Evolutionary conservation across 257 asterid species (phyloP), one percentile per base, ranked within the genome.

Genomic region (Coffea eugenioides): DNA sequence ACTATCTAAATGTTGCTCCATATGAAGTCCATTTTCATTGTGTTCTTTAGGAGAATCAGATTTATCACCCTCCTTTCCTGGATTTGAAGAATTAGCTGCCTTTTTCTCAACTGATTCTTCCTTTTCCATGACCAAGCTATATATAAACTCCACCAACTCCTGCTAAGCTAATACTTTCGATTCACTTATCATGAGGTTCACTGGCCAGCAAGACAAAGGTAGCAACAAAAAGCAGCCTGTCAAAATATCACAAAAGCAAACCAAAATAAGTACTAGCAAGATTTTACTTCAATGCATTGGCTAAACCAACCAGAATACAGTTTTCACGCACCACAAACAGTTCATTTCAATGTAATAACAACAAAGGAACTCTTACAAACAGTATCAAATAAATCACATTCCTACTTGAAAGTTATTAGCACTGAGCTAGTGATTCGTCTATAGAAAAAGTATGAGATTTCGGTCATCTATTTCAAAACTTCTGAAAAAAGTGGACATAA

Each of bases 101-200:
- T 39, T 81, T 69, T 79, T 80, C 79, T 72, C 76, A 34, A 71
- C 75, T 21, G 80, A 81, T 41, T 67, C 80, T 83, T 88, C 83
- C 66, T 69, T 83, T 83, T 83, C 88, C 87, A 85, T 89, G 71
- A 34, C 72, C 59, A 49, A 81, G 79, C 62, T 46, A 69, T 71
- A 51, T 49, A 73, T 73, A 43, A 80, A 52, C 61, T 66, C 34
- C n/a, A 69, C 45, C 56, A 49, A 79, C 73, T 56, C 27, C 14
- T 3, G 18, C 70, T 80, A 67, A 57, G 64, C 46, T 71, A 71
- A 79, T 61, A 13, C 27, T 74, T 65, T 51, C 5, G 51, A 74
- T 73, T 73, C 36, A 51, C 9, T 57, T 41, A 83, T 69, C 65
- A 73, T 25, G 69, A 31, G 18, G 69, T 31, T 45, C 21, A 66